A percentile compares a stretch with the other conserved stretches of the same genome.
Evolutionary conservation across 306 rosid genomes (phyloP).

Genomic region (Lathyrus aphaca): DNA sequence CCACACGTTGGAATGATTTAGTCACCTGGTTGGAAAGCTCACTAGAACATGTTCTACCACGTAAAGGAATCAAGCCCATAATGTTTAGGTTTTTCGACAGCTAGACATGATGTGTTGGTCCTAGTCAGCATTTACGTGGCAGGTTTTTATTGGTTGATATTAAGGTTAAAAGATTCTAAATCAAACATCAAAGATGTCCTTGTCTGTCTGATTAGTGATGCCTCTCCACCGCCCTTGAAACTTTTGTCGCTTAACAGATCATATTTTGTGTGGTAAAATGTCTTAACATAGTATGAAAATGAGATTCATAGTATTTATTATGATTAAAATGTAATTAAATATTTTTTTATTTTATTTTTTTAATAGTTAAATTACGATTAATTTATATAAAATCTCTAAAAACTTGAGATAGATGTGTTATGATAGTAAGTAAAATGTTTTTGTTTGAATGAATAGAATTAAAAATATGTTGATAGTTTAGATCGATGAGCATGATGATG

Average conservation of each 20-base stretch:
- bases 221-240: conserved; percentile 58
- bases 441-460: background rate
- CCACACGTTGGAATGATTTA: conserved; percentile 39
- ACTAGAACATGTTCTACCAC: conserved; percentile 19
- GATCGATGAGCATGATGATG: conserved; percentile 24
- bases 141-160: background rate
- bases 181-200: background rate
- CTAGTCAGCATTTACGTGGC: conserved; percentile 38
- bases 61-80: conserved; percentile 27
- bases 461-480: background rate
- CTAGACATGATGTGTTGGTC: conserved; percentile 27
- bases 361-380: too few species aligned
- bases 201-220: conserved; percentile 38
- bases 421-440: background rate
- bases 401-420: too few species aligned
- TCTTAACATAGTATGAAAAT: too few species aligned
- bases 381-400: too few species aligned
- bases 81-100: conserved; percentile 22
- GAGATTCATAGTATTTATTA: too few species aligned
- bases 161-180: conserved; percentile 12
- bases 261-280: conserved; percentile 7
- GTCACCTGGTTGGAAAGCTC: conserved; percentile 38
- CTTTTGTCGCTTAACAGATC: conserved; percentile 31
- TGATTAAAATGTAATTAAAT: too few species aligned
- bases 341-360: too few species aligned